Base-by-base conservation (phyloP, 257 asterid genomes). In the Mitragyna speciosa region DNA sequence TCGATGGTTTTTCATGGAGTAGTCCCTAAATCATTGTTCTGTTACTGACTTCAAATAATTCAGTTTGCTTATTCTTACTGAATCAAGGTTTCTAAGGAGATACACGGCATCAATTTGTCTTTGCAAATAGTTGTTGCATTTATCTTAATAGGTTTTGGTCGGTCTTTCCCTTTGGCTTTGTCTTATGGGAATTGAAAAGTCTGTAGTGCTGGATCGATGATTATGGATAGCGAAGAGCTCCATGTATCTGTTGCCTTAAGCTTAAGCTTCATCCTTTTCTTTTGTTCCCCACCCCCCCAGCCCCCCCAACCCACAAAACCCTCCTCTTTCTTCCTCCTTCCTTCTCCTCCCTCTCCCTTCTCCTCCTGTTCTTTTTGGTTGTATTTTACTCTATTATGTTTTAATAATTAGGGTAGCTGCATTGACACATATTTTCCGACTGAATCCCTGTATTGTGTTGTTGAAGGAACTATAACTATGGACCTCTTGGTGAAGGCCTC, bases 391-490 rank as follows among this genome's bases (percentile, higher is more conserved):
- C 7, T 28, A 16, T 28, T 45, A 16, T 0, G 4, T 59, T 65
- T 39, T 74, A 74, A 68, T 24, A 41, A 59, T 19, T 58, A 3
- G 30, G 26, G 45, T 71, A 41, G 71, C 70, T 70, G 8, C 63
- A 19, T n/a, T 70, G 7, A 10, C 28, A 10, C 12, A 17, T 43
- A 12, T 36, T 1, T 22, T 52, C 66, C 43, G 43, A 58, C 12
- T 36, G 47, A 15, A 12, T 61, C 59, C 72, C 30, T 39, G 19
- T 51, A 22, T 74, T 45, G n/a, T 76, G 54, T 70, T 82, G 58
- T 73, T 74, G 47, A 81, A 95, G 99, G 98, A 93, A 93, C 91
- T 87, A 81, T 73, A 92, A 91, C 61, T 95, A 95, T 28, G 95
- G 95, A 41, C 75, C 66, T 31, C 74, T 81, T 19, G 99, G 97